Base-by-base conservation (phyloP, 2,329 filamentous ascomycete genomes). In the Monosporascus sp. region DNA sequence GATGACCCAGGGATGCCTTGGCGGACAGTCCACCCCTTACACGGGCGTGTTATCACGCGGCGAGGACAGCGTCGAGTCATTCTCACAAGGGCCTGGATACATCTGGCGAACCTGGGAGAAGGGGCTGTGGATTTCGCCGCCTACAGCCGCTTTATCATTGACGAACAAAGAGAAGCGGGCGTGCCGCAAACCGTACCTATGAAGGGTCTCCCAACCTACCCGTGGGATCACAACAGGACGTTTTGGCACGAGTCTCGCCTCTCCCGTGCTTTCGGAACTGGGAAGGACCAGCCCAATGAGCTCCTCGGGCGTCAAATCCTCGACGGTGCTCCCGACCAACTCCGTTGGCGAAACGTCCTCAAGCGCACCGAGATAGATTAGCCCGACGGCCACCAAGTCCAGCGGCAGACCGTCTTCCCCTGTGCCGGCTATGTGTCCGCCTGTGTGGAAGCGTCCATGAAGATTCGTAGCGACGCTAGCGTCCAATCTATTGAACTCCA, bases 11-110 rank as follows among this genome's bases (percentile, higher is more conserved):
- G 59, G 56, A 4, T 20, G 16, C 8, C 54, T 52, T 1, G 43
- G 45, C 7, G 52, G 55, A 5, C 40, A 51, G 2, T 38, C 52
- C 1, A 45, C 70, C 1, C 66, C 66, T 0, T 75, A 75, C 54
- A 56, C 59, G 0, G 67, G 69, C 2, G 34, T 71, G 0, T 63
- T 75, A 0, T 52, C 61, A 8, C 61, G 73, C 22, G 64, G 62
- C 0, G 56, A 61, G 19, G 62, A 68, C 9, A 69, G 62, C 5
- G 34, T 65, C 5, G 17, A 43, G 19, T 14, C 40, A 4, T 43
- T 43, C 40, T 17, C 40, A n/a, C 8, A n/a, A n/a, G 40, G 3
- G 3, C 40, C 20, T 14, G 40, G 40, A 17, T 43, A n/a, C 11
- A n/a, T 43, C 8, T 43, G 40, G 40, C 40, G 40, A 4, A 22